A percentile compares a stretch with the other conserved stretches of the same genome.
These are phyloP conservation scores for Colletotrichum aenigma DNA, from an alignment of 2,329 filamentous ascomycete species.

Conservation along the genomic window DNA sequence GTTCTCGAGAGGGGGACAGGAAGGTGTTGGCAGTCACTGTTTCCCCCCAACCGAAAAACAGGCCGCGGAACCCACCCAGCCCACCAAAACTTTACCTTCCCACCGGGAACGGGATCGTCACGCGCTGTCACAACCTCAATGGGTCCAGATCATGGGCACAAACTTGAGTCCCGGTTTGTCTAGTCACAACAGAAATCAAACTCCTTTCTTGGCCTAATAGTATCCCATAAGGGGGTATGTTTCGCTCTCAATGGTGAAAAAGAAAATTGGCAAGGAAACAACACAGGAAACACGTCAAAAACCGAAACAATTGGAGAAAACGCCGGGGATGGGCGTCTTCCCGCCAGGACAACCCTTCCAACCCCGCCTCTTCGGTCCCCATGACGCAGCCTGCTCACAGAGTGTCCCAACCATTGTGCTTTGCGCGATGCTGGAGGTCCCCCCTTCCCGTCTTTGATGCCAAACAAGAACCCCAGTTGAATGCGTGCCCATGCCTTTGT, in stretches of 20 bases:
- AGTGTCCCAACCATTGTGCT: neutral
- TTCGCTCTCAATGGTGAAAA: neutral
- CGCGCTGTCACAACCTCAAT: neutral
- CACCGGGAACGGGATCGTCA: neutral
- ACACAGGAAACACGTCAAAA: neutral
- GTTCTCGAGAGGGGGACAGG: neutral
- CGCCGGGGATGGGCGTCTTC: neutral
- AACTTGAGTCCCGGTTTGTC: neutral
- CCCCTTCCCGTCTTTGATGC: slow-evolving; percentile 14
- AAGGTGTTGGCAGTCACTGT: neutral
- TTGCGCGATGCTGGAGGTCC: neutral
- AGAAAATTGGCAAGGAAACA: neutral
- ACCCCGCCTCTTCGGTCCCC: neutral
- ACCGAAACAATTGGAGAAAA: neutral
- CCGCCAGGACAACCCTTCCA: neutral
- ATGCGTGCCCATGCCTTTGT: slow-evolving; percentile 6
- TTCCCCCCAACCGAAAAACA: neutral
- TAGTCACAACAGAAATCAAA: neutral
- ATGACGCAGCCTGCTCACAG: neutral
- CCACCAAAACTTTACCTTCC: neutral
- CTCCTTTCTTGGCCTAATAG: slow-evolving; percentile 15
- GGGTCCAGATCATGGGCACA: neutral
- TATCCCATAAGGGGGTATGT: slow-evolving; percentile 12
- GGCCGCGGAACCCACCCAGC: neutral
- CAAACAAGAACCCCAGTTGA: slow-evolving; percentile 11